Evolutionary conservation across 441 rosid species (phyloP).

Genomic region (Pelargonium cotyledonis): DNA sequence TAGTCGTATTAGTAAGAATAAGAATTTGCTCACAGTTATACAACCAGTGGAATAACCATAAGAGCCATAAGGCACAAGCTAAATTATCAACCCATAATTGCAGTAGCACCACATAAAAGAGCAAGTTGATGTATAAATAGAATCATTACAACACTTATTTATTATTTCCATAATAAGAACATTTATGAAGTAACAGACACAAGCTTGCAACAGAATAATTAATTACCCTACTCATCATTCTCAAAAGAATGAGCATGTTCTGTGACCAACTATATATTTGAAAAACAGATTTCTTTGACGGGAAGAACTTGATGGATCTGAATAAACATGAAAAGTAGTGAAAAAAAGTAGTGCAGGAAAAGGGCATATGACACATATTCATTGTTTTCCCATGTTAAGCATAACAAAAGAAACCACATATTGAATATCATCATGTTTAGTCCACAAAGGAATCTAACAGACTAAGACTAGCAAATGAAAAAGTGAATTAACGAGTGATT

Average conservation of each 20-base stretch:
- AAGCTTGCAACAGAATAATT: neutral
- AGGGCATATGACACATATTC: neutral
- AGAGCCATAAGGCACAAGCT: neutral
- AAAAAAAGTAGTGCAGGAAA: slow-evolving; percentile 1
- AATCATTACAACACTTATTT: neutral
- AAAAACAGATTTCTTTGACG: neutral
- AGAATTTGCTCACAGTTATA: neutral
- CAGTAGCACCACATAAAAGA: neutral
- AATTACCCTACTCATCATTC: neutral
- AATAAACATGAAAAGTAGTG: neutral
- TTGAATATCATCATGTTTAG: slow-evolving; percentile 2
- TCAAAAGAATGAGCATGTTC: neutral
- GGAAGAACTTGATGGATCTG: neutral
- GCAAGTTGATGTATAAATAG: neutral
- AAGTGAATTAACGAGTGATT: neutral
- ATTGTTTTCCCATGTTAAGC: neutral
- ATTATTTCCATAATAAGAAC: neutral
- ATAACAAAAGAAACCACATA: neutral
- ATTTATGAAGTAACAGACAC: neutral
- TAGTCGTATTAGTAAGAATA: neutral
- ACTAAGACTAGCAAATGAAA: neutral
- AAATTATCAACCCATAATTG: neutral
- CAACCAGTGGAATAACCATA: neutral
- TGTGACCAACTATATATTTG: neutral
- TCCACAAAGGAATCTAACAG: neutral